Percentiles rank a stretch among this genome's conserved stretches.
Evolutionary conservation across 2,329 filamentous ascomycete genomes (phyloP).

Genomic region (Venturia effusa): DNA sequence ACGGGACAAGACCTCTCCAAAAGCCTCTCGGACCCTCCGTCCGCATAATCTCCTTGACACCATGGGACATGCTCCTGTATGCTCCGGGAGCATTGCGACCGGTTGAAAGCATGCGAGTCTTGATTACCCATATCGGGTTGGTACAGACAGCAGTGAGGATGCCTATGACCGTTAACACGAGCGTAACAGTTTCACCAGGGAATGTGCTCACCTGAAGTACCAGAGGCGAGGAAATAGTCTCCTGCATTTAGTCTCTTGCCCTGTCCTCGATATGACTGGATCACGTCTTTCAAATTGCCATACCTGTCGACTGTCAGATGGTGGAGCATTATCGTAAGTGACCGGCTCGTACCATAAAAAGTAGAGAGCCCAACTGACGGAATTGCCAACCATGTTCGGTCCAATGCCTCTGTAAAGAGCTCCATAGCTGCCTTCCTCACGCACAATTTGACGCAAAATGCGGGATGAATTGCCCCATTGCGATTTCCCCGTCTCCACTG

Average conservation of each 20-base stretch:
- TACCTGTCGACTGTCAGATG: slow-evolving; percentile 29
- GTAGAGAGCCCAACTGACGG: slow-evolving; percentile 81
- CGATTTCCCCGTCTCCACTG: slow-evolving; percentile 23
- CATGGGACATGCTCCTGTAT: slow-evolving; percentile 67
- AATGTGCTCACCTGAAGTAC: slow-evolving; percentile 38
- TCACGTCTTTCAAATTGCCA: slow-evolving; percentile 45
- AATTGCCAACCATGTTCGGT: slow-evolving; percentile 86
- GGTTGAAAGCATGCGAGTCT: slow-evolving; percentile 90
- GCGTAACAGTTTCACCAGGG: not conserved
- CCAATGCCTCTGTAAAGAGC: slow-evolving; percentile 83
- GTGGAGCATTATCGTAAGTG: not conserved
- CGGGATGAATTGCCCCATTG: slow-evolving; percentile 42
- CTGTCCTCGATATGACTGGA: slow-evolving; percentile 31
- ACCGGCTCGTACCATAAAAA: slow-evolving; percentile 52
- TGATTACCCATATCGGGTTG: slow-evolving; percentile 96
- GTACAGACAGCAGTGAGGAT: slow-evolving; percentile 70
- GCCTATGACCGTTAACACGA: slow-evolving; percentile 34
- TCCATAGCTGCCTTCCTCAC: slow-evolving; percentile 45
- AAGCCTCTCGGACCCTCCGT: slow-evolving; percentile 70
- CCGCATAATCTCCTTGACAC: slow-evolving; percentile 53
- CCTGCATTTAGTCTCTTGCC: slow-evolving; percentile 41
- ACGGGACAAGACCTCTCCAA: slow-evolving; percentile 76
- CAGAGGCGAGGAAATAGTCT: slow-evolving; percentile 76
- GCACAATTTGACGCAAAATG: slow-evolving; percentile 40
- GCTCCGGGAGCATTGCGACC: slow-evolving; percentile 64